Conservation (phyloP, 2,329 filamentous ascomycete genomes). For the Sclerotinia nivalis region DNA sequence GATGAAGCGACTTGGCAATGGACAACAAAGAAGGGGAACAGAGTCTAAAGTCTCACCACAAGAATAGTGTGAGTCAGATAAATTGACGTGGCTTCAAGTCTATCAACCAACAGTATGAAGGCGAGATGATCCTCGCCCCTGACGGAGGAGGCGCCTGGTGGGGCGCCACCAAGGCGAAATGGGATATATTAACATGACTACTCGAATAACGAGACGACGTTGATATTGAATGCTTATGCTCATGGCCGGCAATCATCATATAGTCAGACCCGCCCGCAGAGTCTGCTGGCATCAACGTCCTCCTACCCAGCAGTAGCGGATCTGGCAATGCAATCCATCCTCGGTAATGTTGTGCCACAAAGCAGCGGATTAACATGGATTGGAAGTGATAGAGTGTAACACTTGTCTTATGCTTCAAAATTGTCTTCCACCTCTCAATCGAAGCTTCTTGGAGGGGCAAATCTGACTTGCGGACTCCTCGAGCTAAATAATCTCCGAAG, state of each 20-base stretch:
- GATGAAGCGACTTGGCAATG: too few relatives aligned
- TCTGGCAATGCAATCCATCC: background rate
- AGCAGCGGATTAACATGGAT: background rate
- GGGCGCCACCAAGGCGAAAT: background rate
- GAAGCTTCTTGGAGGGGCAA: too few relatives aligned
- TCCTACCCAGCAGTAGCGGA: background rate
- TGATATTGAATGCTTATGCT: background rate
- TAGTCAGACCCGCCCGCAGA: background rate
- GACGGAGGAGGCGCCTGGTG: background rate
- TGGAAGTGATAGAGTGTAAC: background rate
- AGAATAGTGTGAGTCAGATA: background rate
- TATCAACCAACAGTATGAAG: background rate
- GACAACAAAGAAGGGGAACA: background rate
- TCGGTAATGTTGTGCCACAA: background rate
- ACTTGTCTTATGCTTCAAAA: background rate
- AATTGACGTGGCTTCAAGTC: background rate
- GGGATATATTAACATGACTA: background rate
- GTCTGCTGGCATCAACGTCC: background rate
- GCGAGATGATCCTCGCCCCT: background rate
- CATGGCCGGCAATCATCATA: background rate
- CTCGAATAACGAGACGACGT: background rate
- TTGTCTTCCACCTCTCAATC: background rate
- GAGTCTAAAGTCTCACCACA: background rate
- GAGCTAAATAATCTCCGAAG: background rate
- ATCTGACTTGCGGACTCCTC: too few relatives aligned